Evolutionary conservation across 2,329 filamentous ascomycete genomes (phyloP).

Genomic region (Fusarium bulbicola): DNA sequence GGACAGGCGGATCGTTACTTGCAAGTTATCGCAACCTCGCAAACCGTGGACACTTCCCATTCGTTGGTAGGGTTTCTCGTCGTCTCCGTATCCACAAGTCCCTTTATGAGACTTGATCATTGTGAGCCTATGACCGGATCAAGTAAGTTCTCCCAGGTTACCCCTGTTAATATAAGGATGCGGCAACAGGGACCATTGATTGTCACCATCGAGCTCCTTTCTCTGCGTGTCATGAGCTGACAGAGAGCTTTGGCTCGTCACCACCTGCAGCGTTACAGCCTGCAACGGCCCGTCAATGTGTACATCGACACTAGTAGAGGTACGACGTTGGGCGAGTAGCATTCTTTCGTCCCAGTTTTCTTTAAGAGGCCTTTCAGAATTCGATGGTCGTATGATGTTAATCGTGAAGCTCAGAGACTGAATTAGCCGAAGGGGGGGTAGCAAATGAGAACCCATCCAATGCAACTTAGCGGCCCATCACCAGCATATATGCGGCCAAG

Average conservation of each 20-base stretch:
- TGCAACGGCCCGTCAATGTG: conserved; percentile 28
- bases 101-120: neutral
- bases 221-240: conserved; percentile 12
- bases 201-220: conserved; percentile 6
- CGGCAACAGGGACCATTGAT: conserved; percentile 29
- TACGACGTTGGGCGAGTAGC: neutral
- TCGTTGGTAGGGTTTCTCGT: neutral
- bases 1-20: conserved; percentile 4
- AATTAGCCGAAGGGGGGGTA: conserved; percentile 30
- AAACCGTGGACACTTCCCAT: neutral
- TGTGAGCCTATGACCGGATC: conserved; percentile 25
- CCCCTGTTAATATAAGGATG: conserved; percentile 27
- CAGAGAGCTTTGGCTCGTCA: neutral
- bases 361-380: conserved; percentile 1
- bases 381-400: conserved; percentile 39
- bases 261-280: conserved; percentile 13
- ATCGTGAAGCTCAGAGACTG: conserved; percentile 2
- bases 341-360: conserved; percentile 2
- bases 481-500: conserved; percentile 37
- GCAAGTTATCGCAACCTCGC: neutral
- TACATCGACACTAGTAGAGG: conserved; percentile 3
- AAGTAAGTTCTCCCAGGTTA: conserved; percentile 19
- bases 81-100: neutral
- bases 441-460: conserved; percentile 38
- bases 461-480: conserved; percentile 41